Evolutionary conservation across 208 protist species (phyloP).

Genomic region (Leishmania tropica): DNA sequence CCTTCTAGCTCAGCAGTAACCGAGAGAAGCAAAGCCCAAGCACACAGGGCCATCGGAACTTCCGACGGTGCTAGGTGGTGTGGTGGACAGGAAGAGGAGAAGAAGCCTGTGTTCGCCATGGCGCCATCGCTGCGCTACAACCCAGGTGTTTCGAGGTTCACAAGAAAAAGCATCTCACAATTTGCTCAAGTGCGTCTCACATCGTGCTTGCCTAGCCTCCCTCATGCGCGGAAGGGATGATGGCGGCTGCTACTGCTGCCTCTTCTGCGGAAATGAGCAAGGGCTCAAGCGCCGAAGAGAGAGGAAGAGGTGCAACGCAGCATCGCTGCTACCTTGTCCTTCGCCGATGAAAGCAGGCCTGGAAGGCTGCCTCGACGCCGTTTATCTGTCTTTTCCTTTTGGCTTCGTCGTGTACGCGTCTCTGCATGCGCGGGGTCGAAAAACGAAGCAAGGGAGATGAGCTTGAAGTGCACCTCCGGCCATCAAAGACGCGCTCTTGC

Average conservation of each 20-base stretch:
- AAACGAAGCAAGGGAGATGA: not conserved
- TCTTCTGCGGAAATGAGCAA: not conserved
- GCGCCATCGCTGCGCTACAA: not conserved
- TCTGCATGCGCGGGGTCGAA: not conserved
- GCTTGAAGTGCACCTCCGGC: not conserved
- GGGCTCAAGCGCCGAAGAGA: not conserved
- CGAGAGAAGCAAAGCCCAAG: not conserved
- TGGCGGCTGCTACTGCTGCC: not conserved
- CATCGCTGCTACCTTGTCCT: not conserved
- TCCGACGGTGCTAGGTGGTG: not conserved
- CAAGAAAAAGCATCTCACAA: not conserved
- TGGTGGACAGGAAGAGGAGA: not conserved
- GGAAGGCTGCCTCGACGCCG: not conserved
- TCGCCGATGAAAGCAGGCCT: not conserved
- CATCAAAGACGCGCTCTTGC: not conserved
- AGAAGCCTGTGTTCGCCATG: not conserved
- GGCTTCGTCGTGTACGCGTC: not conserved
- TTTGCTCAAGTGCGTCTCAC: too few species aligned
- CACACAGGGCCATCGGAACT: not conserved
- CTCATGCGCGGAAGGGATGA: not conserved
- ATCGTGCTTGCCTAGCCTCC: not conserved
- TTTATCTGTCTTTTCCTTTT: not conserved
- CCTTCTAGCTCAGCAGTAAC: not conserved
- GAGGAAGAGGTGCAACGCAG: not conserved
- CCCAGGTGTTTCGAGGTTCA: not conserved